Evolutionary conservation across 345 rosid genomes (phyloP).

Genomic region (Aegle marmelos): DNA sequence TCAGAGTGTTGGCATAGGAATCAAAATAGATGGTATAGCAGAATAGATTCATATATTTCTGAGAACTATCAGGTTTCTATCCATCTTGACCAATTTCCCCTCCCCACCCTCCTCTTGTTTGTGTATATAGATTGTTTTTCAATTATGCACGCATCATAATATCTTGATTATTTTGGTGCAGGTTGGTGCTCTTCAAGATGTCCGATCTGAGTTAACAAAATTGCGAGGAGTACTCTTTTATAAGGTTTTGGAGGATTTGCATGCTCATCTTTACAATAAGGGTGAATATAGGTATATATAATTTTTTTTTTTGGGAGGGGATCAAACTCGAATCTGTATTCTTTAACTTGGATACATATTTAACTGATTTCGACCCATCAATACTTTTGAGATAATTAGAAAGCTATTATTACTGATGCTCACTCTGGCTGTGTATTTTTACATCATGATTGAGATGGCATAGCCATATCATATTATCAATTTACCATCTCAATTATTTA

Average conservation of each 20-base stretch:
- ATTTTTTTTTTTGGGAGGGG: background rate
- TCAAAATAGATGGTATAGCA: no score
- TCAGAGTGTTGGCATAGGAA: background rate
- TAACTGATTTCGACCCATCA: background rate
- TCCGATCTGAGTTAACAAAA: conserved; percentile 89
- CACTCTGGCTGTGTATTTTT: background rate
- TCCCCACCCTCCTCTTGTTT: background rate
- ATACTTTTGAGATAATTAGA: background rate
- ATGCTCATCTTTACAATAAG: conserved; percentile 90
- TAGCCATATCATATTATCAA: background rate
- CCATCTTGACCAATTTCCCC: background rate
- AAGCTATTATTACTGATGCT: background rate
- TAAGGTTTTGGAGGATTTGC: conserved; percentile 92
- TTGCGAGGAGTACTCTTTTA: conserved; percentile 82
- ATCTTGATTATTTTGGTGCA: conserved; percentile 24
- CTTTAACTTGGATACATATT: background rate
- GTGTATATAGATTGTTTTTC: background rate
- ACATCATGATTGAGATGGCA: background rate
- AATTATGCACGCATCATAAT: conserved; percentile 12
- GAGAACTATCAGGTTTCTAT: background rate
- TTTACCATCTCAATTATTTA: background rate
- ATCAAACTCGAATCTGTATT: background rate
- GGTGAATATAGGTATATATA: conserved; percentile 98
- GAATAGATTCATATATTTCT: background rate
- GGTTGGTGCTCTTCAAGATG: conserved; percentile 99